These are phyloP conservation scores for Platanthera guangdongensis DNA, from an alignment of 106 monocot genomes.

Conservation along the genomic window DNA sequence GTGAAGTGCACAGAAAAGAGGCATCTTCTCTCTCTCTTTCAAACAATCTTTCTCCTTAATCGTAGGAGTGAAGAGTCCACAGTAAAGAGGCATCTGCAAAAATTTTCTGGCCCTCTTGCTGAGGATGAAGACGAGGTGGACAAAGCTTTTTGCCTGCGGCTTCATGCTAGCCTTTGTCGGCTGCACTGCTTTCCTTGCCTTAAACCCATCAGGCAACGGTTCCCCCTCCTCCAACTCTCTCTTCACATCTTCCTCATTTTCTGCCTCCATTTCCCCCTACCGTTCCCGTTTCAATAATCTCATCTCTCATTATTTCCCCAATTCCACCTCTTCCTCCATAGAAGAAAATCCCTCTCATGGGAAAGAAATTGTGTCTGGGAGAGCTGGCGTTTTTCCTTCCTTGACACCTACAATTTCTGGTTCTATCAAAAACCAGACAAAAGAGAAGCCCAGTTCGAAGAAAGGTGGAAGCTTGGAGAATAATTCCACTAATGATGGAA, in stretches of 20 bases:
- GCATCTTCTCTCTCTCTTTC: not conserved
- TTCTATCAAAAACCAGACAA: conserved; percentile 7
- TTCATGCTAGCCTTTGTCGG: conserved; percentile 52
- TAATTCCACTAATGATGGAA: not conserved
- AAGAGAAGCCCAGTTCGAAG: not conserved
- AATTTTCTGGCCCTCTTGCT: conserved; percentile 12
- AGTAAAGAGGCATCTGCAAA: not conserved
- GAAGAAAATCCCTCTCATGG: not conserved
- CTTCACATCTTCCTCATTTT: conserved; percentile 30
- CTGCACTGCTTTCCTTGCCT: conserved; percentile 52
- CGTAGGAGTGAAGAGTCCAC: conserved; percentile 8
- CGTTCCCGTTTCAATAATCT: conserved; percentile 42
- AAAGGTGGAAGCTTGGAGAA: conserved; percentile 4
- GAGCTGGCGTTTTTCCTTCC: not conserved
- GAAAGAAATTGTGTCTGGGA: conserved; percentile 9
- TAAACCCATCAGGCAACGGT: conserved; percentile 28
- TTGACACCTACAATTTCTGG: not conserved
- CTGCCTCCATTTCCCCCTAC: conserved; percentile 37
- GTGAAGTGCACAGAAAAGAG: not conserved
- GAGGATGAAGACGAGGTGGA: conserved; percentile 9
- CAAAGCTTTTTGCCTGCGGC: conserved; percentile 44
- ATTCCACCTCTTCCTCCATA: conserved; percentile 21
- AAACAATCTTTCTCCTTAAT: not conserved
- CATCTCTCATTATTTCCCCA: conserved; percentile 46
- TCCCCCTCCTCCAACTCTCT: conserved; percentile 50